Evolutionary conservation across 2,329 filamentous ascomycete genomes (phyloP).

Genomic region (Aurifilum marmelostoma): DNA sequence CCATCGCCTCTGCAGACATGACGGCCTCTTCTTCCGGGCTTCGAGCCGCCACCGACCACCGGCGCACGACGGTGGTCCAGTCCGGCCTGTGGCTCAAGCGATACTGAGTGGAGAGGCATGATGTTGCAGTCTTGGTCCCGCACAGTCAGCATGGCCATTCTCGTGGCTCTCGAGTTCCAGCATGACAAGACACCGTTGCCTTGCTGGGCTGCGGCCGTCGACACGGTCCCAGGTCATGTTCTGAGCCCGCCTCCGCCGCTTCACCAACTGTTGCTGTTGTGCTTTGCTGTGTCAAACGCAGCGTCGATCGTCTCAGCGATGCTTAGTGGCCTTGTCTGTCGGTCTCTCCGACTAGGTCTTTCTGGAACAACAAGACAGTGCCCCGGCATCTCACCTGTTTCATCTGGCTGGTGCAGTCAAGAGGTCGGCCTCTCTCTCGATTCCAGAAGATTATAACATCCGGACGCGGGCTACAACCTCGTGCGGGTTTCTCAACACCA

Average conservation of each 20-base stretch:
- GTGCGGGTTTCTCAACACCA: conserved; percentile 7
- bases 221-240: conserved; percentile 5
- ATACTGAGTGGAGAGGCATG: neutral
- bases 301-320: conserved; percentile 22
- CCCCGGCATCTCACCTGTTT: conserved; percentile 11
- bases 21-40: conserved; percentile 13
- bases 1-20: neutral
- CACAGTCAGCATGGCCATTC: conserved; percentile 15
- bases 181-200: conserved; percentile 1
- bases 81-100: neutral
- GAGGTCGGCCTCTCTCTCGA: conserved; percentile 12
- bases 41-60: neutral
- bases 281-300: conserved; percentile 14
- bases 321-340: conserved; percentile 11
- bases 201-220: neutral
- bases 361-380: conserved; percentile 9
- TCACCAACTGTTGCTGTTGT: conserved; percentile 11
- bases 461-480: conserved; percentile 9
- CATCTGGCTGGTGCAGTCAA: conserved; percentile 18
- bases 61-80: neutral
- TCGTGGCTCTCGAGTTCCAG: neutral
- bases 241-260: neutral
- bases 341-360: conserved; percentile 16
- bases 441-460: conserved; percentile 24
- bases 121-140: neutral